Evolutionary conservation across 805 yeast genomes (phyloP), one percentile per base, ranked within the genome.

Genomic region (Metahyphopichia silvanorum): DNA sequence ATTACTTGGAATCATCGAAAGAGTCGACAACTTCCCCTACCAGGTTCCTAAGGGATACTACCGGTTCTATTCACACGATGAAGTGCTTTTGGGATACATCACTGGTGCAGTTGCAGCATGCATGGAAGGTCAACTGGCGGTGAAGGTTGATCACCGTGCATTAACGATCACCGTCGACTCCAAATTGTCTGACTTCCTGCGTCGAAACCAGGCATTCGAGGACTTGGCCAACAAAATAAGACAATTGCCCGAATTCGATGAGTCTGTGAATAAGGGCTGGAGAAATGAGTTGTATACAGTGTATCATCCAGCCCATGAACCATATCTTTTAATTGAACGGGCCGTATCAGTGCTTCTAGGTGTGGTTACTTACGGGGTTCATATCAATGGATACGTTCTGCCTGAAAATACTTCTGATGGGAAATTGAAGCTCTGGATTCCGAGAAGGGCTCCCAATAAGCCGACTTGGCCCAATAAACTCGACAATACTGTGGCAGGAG

Each of bases 401-500:
- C 70, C 76, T 2, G 42, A 52, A 0, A 35, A 53, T 20, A 48
- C 74, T 4, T 14, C 37, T 3, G 58, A 65, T 24, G 71, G 72
- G 1, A 59, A 64, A 21, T 40, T 73, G 20, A 72, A 75, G 46
- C 47, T 83, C 37, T 93, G 98, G 98, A 71, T 91, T 7, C 96
- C 98, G 0, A 64, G 86, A 39, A 65, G 98, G 43, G 73, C 97
- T 0, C 55, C 65, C 4, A 70, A 78, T 2, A 93, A 93, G 55
- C 82, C 82, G 12, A 93, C 98, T 0, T 91, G 77, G 62, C 98
- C 98, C 0, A 83, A 85, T 0, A 82, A 77, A 84, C 70, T 89
- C 23, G 98, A 93, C 55, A 91, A 89, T 55, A 87, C 95, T 1
- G 85, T 93, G 5, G 98, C 96, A 0, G 98, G 98, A 1, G 98